A percentile compares a stretch with the other conserved stretches of the same genome.
These are phyloP conservation scores for Saccharum spontaneum DNA, from an alignment of 176 grass and related monocot genomes.

Conservation along the genomic window DNA sequence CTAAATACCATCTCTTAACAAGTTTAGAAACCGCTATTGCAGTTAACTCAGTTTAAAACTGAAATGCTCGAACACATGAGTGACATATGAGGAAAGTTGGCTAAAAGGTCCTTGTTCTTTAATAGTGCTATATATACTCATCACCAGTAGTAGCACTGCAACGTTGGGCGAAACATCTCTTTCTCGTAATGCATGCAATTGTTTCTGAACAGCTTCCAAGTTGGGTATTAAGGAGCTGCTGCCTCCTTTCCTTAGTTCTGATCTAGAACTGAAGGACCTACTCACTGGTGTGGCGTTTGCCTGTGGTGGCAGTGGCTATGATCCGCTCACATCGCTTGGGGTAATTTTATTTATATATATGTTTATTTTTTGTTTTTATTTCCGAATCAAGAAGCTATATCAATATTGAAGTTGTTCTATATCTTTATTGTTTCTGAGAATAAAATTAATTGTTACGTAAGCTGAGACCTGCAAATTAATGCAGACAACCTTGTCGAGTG, in stretches of 20 bases:
- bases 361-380: neutral
- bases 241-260: constrained; percentile 25
- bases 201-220: constrained; percentile 33
- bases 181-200: neutral
- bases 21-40: too few relatives aligned
- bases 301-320: constrained; percentile 56
- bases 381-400: neutral
- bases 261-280: constrained; percentile 43
- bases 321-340: constrained; percentile 42
- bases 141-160: neutral
- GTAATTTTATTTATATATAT: neutral
- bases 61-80: too few relatives aligned
- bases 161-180: neutral
- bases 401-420: neutral
- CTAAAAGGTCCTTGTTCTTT: neutral
- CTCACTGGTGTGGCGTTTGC: constrained; percentile 61
- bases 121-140: neutral
- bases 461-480: neutral
- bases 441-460: neutral
- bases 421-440: neutral
- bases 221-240: constrained; percentile 50
- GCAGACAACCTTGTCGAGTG: constrained; percentile 44
- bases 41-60: too few relatives aligned
- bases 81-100: neutral
- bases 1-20: too few relatives aligned